These are phyloP conservation scores for Groenewaldozyma tartarivorans DNA, from an alignment of 805 yeast species.

Conservation along the genomic window DNA sequence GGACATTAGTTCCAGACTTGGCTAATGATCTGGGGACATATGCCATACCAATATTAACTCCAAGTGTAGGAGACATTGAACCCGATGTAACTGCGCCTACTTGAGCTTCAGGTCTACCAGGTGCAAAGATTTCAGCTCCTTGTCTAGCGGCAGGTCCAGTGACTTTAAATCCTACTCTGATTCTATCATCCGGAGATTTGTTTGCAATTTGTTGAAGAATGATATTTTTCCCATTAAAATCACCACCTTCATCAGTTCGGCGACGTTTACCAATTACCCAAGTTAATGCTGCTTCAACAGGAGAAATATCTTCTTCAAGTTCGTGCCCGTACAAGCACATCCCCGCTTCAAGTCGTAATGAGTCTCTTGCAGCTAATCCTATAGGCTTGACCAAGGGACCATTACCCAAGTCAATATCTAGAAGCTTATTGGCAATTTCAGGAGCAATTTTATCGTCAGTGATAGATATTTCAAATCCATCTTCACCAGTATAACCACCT, in stretches of 20 bases:
- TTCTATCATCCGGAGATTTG: slow-evolving; percentile 37
- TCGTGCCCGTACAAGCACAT: slow-evolving; percentile 97
- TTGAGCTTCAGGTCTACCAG: slow-evolving; percentile 43
- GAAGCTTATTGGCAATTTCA: slow-evolving; percentile 51
- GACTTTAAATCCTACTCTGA: slow-evolving; percentile 64
- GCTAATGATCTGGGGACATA: slow-evolving; percentile 62
- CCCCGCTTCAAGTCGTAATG: slow-evolving; percentile 92
- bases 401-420: slow-evolving; percentile 36
- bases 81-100: slow-evolving; percentile 58
- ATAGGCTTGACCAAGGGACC: slow-evolving; percentile 56
- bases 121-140: slow-evolving; percentile 51
- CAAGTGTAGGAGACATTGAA: slow-evolving; percentile 57
- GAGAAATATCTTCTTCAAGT: slow-evolving; percentile 67
- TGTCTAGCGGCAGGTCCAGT: slow-evolving; percentile 92
- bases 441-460: slow-evolving; percentile 43
- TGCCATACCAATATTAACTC: slow-evolving; percentile 83
- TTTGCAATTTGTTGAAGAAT: slow-evolving; percentile 65
- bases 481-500: slow-evolving; percentile 98
- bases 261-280: slow-evolving; percentile 86
- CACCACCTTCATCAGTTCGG: slow-evolving; percentile 33
- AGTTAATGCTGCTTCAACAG: slow-evolving; percentile 78
- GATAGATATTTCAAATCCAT: slow-evolving; percentile 88
- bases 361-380: slow-evolving; percentile 97
- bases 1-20: slow-evolving; percentile 64
- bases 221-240: slow-evolving; percentile 67